Conservation (phyloP, 371 early-diverging fungal genomes). For the Lichtheimia ornata region DNA sequence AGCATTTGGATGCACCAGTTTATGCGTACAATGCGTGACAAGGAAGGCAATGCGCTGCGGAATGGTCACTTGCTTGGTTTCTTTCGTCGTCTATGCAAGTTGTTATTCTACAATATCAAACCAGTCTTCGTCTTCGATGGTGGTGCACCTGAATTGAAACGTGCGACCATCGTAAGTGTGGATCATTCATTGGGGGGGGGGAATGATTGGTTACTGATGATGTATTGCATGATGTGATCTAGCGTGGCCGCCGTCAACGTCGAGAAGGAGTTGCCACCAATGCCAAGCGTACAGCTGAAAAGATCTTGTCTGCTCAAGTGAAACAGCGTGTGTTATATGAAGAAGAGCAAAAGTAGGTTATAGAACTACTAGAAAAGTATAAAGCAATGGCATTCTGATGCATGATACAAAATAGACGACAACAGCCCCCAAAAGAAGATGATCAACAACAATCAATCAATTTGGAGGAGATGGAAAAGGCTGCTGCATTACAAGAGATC, state of each 20-base stretch:
- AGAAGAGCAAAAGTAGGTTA: constrained; percentile 44
- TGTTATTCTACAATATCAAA: constrained; percentile 87
- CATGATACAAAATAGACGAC: background rate
- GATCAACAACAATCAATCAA: constrained; percentile 33
- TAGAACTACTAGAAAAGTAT: background rate
- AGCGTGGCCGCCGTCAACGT: constrained; percentile 60
- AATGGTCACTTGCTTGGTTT: constrained; percentile 93
- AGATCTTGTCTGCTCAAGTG: constrained; percentile 79
- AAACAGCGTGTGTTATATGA: constrained; percentile 61
- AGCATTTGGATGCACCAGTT: constrained; percentile 98
- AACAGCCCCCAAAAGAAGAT: constrained; percentile 12
- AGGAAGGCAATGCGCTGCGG: constrained; percentile 76
- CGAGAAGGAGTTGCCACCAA: constrained; percentile 55
- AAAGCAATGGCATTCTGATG: too few species aligned
- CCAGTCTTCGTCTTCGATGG: constrained; percentile 98
- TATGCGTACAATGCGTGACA: constrained; percentile 89
- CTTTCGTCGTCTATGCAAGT: constrained; percentile 90
- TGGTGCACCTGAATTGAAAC: constrained; percentile 83
- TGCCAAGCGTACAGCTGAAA: constrained; percentile 77
- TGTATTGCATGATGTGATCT: constrained; percentile 8
- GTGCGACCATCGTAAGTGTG: constrained; percentile 67
- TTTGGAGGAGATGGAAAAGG: constrained; percentile 32
- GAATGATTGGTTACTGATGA: background rate
- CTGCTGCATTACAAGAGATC: constrained; percentile 30
- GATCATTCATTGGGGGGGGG: background rate